Base-by-base conservation (phyloP, 169 alveolate species). In the Cryptosporidium parvum region DNA sequence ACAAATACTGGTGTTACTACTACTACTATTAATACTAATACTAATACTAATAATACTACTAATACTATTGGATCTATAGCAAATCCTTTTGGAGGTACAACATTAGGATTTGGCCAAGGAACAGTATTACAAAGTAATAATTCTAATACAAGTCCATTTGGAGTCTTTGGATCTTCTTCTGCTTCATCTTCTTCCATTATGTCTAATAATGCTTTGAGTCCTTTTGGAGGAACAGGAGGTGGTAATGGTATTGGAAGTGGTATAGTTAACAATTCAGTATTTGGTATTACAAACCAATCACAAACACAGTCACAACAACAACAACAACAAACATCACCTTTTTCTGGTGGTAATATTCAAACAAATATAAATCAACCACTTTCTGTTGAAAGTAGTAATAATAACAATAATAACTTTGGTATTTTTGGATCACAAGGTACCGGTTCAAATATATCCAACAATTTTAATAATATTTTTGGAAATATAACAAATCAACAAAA, bases 31-130 rank as follows among this genome's bases (percentile, higher is more conserved):
- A 31, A 31, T 31, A 31, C 35, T 31, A 31, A 31, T 31, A 10
- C 37, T 7, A 33, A 44, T 37, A 31, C 56, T 7, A 10, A 33
- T 7, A 33, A 44, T 37, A 31, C 56, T 7, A 0, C n/a, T 7
- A 35, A 16, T 35, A 69, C 51, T 8, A 10, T 10, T 21, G 56
- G n/a, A 23, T 69, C 80, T 6, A 69, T 42, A 10, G 12, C 33
- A n/a, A 69, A 23, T 16, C 62, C 37, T 18, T 71, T 71, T 48
- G 85, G 85, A 44, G 26, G 65, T 18, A 14, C 48, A 16, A 71
- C 45, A 12, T 7, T 31, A 35, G 39, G 39, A n/a, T 29, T 44
- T 65, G 18, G 48, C n/a, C 56, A 48, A 48, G 56, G 56, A 48
- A 14, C 56, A 48, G 56, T 5, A 48, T 48, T 48, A 48, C 23